Conservation (phyloP, 495 filamentous ascomycete genomes). For the Trichoderma parareesei region DNA sequence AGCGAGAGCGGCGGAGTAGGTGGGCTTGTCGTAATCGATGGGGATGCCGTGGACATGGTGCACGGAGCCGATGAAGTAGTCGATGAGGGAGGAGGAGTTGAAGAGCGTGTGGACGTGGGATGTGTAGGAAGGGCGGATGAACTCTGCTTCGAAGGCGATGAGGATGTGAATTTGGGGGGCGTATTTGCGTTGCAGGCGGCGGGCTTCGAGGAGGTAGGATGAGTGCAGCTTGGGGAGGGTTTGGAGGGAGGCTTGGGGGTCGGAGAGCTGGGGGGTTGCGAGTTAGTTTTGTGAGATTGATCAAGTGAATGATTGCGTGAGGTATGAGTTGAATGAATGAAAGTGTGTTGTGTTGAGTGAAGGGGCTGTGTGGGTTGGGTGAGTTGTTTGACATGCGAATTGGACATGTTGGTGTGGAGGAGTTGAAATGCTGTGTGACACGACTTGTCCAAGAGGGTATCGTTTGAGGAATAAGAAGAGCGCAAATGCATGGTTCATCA, state of each 20-base stretch:
- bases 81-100: slow-evolving; percentile 53
- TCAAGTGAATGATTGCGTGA: not conserved
- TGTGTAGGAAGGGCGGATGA: slow-evolving; percentile 64
- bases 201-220: slow-evolving; percentile 63
- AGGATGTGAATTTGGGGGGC: slow-evolving; percentile 64
- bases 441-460: too few species aligned
- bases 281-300: slow-evolving; percentile 4
- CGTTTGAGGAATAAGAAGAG: not conserved
- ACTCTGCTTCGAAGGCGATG: slow-evolving; percentile 89
- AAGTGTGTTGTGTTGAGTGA: slow-evolving; percentile 14
- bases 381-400: not conserved
- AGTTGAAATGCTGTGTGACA: not conserved
- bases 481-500: not conserved
- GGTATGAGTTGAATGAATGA: slow-evolving; percentile 11
- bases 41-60: slow-evolving; percentile 82
- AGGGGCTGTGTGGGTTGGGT: not conserved
- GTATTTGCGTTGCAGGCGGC: slow-evolving; percentile 63
- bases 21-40: slow-evolving; percentile 71
- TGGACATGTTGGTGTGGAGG: slow-evolving; percentile 3
- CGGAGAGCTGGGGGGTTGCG: slow-evolving; percentile 23
- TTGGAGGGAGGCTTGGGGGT: slow-evolving; percentile 31
- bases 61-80: slow-evolving; percentile 85
- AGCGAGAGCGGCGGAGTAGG: slow-evolving; percentile 52
- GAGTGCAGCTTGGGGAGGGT: slow-evolving; percentile 49
- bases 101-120: slow-evolving; percentile 47